Evolutionary conservation across 2,329 filamentous ascomycete species (phyloP).

Genomic region (Fusarium succisae): DNA sequence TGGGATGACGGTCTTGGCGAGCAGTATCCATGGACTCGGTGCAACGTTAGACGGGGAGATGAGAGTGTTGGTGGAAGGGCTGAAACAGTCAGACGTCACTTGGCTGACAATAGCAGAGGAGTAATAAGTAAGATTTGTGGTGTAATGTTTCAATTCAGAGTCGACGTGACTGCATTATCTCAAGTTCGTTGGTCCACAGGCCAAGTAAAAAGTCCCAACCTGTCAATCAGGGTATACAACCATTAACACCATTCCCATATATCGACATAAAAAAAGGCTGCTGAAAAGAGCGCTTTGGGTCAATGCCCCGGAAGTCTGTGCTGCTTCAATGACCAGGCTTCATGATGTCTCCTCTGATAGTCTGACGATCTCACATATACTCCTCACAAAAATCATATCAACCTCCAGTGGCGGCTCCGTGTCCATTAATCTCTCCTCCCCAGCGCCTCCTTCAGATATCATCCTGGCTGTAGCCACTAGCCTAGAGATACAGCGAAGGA

Average conservation of each 20-base stretch:
- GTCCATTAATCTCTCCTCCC: conserved; percentile 45
- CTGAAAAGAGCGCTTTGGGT: neutral
- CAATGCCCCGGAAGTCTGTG: neutral
- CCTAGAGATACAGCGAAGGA: conserved; percentile 61
- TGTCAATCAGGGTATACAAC: conserved; percentile 42
- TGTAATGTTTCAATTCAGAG: conserved; percentile 16
- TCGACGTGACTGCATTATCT: conserved; percentile 32
- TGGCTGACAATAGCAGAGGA: neutral
- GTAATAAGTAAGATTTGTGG: neutral
- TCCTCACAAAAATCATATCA: conserved; percentile 52
- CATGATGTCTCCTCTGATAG: conserved; percentile 46
- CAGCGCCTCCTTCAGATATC: conserved; percentile 45
- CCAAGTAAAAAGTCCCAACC: conserved; percentile 1
- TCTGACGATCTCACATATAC: conserved; percentile 55
- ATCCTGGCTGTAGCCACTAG: conserved; percentile 60
- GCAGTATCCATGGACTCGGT: conserved; percentile 1
- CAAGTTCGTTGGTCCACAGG: conserved; percentile 3
- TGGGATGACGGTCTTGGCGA: neutral
- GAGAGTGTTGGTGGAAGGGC: neutral
- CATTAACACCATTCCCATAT: conserved; percentile 17
- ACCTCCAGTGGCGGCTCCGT: conserved; percentile 44
- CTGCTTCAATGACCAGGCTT: neutral
- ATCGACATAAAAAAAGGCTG: neutral
- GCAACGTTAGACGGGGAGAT: neutral
- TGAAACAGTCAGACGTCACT: conserved; percentile 4